phyloP scores from a whole-genome alignment of 305 asterid species.

The Rubia peregrina region DNA sequence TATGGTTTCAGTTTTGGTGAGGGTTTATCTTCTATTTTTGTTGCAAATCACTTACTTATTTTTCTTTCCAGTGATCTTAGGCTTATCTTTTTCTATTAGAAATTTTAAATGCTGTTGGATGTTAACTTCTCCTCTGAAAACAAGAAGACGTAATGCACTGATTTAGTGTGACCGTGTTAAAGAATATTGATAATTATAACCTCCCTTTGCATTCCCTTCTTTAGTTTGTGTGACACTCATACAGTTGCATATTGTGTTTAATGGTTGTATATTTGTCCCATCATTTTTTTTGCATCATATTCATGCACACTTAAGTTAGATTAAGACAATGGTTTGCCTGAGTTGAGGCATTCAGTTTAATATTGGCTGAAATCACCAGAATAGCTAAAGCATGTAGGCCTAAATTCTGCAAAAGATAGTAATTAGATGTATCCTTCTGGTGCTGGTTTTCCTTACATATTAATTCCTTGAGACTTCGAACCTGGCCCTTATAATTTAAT shows the following conservation, averaged over 20 bases:
- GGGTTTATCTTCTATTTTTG: conserved; percentile 7
- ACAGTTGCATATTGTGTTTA: neutral
- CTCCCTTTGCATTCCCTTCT: neutral
- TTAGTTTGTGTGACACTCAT: neutral
- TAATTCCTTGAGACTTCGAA: neutral
- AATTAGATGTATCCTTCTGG: conserved; percentile 1
- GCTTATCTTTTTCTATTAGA: neutral
- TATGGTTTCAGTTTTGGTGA: conserved; percentile 74
- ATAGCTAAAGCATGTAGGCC: neutral
- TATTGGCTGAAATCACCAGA: neutral
- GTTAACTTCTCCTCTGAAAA: conserved; percentile 1
- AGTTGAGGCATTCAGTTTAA: neutral
- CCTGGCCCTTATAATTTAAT: neutral
- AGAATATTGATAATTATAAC: neutral
- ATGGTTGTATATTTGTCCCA: neutral
- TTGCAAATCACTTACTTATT: neutral
- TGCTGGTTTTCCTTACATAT: neutral
- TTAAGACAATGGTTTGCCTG: neutral
- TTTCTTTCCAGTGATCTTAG: neutral
- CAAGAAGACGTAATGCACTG: neutral
- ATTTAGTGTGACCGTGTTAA: neutral
- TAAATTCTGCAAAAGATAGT: neutral
- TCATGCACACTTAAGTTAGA: neutral
- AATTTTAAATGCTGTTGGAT: neutral
- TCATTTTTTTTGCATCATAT: neutral